Evolutionary conservation across 768 basidiomycete species (phyloP), one percentile per base, ranked within the genome.

Genomic region (Leucocoprinus birnbaumii): DNA sequence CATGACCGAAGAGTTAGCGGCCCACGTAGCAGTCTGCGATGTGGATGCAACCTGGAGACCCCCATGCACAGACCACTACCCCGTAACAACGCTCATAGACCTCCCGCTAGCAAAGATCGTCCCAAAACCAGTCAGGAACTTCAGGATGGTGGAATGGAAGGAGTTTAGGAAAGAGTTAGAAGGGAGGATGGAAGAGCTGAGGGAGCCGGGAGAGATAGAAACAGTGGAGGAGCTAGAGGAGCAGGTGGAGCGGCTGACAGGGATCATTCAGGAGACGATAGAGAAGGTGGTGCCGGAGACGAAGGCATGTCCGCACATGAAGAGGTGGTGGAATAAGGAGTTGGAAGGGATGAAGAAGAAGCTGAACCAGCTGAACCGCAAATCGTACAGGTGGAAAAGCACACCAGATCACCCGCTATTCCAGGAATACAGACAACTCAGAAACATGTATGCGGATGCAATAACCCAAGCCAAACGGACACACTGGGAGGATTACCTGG

Each of bases 51-150:
- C 57, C 0, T 9, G 34, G 0, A 52, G 48, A 3, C 71, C 68
- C 0, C 35, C 62, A 0, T 47, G 51, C 0, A 70, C 74, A 0
- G 78, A 80, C 62, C 77, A 82, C 61, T 66, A 70, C 49, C 76
- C 72, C 0, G 73, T 82, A 9, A 22, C 59, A 9, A 71, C 62
- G 0, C 43, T 55, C 0, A 8, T 79, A 0, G 62, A 73, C 31
- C 24, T 74, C 5, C 27, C 51, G 0, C 0, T 19, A 10, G 22
- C 31, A 31, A 21, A 37, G 1, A 35, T 19, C 8, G 1, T 1
- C 26, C 48, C 0, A 19, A 37, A 0, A 24, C 51, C 58, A 1
- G 7, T 34, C 1, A 16, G 18, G 7, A 65, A 66, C 58, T 68
- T 58, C 50, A 14, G 52, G 2, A 48, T 37, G 18, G 52, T 56